phyloP scores from a whole-genome alignment of 1,284 basidiomycete species.

The Singerocomus inundabilis region DNA sequence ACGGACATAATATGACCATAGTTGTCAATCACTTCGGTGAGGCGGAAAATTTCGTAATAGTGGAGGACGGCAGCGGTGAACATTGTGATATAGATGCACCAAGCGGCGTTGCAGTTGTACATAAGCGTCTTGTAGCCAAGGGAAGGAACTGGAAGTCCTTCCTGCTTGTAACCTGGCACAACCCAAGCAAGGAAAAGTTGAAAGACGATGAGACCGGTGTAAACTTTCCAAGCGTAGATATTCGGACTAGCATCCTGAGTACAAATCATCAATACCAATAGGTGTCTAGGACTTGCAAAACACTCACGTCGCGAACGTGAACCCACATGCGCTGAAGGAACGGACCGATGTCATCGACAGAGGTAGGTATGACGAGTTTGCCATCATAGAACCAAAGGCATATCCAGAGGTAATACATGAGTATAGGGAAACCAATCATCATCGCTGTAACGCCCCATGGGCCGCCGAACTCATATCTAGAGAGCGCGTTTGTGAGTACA shows the following conservation, averaged over 20 bases:
- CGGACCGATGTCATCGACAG: constrained; percentile 71
- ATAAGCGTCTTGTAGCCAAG: constrained; percentile 88
- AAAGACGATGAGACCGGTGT: constrained; percentile 85
- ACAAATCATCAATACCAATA: background rate
- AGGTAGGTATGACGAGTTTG: constrained; percentile 72
- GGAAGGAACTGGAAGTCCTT: constrained; percentile 91
- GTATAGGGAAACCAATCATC: constrained; percentile 90
- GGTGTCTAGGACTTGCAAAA: background rate
- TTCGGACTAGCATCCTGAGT: constrained; percentile 89
- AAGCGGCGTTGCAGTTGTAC: constrained; percentile 97
- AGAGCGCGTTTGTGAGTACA: constrained; percentile 13
- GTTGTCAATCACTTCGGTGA: constrained; percentile 95
- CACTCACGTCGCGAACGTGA: constrained; percentile 74
- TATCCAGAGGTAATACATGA: constrained; percentile 99
- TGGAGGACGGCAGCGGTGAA: constrained; percentile 78
- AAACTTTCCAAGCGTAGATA: constrained; percentile 83
- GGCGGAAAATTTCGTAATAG: constrained; percentile 80
- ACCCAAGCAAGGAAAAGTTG: constrained; percentile 89
- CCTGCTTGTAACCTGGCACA: constrained; percentile 91
- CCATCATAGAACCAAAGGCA: constrained; percentile 98
- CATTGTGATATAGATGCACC: constrained; percentile 86
- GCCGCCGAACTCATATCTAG: constrained; percentile 94
- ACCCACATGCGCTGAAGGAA: constrained; percentile 84
- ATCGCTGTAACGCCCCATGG: constrained; percentile 90
- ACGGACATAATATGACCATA: constrained; percentile 97